Percentiles rank a stretch among this genome's conserved stretches.
Evolutionary conservation across 2,329 filamentous ascomycete genomes (phyloP).

Genomic region (Clarireedia paspali): DNA sequence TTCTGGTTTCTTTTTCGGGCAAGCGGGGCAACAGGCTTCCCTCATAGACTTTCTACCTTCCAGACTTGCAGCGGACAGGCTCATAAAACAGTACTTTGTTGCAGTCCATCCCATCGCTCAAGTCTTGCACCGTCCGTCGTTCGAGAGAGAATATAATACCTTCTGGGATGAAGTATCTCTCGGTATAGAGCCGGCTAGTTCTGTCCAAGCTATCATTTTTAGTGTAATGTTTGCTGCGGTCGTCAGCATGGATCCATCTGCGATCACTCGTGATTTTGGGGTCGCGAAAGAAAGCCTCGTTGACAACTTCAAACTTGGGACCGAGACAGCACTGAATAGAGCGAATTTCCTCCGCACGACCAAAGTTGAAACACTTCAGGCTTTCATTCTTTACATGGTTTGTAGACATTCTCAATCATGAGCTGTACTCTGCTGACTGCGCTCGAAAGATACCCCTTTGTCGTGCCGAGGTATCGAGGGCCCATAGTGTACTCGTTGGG

Average conservation of each 20-base stretch:
- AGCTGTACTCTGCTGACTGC: constrained; percentile 16
- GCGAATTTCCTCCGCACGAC: constrained; percentile 66
- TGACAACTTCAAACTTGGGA: constrained; percentile 55
- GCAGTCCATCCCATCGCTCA: constrained; percentile 62
- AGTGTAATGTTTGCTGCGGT: constrained; percentile 62
- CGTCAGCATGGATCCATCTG: constrained; percentile 54
- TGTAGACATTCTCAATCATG: constrained; percentile 24
- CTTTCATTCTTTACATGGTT: constrained; percentile 69
- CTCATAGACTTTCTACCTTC: constrained; percentile 56
- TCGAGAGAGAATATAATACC: constrained; percentile 42
- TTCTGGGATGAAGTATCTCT: constrained; percentile 58
- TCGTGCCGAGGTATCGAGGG: constrained; percentile 62
- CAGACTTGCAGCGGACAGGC: constrained; percentile 47
- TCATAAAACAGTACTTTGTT: constrained; percentile 60
- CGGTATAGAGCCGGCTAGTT: constrained; percentile 53
- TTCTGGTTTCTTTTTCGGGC: constrained; percentile 53
- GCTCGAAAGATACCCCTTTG: constrained; percentile 57
- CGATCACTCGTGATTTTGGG: constrained; percentile 44
- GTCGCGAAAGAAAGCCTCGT: constrained; percentile 50
- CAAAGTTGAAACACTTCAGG: constrained; percentile 67
- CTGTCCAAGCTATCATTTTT: constrained; percentile 62
- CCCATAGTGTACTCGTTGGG: constrained; percentile 65
- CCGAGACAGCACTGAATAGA: constrained; percentile 59
- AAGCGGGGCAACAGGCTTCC: constrained; percentile 39
- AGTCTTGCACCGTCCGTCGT: constrained; percentile 47